Evolutionary conservation across 257 asterid species (phyloP), one percentile per base, ranked within the genome.

Genomic region (Vinca minor): DNA sequence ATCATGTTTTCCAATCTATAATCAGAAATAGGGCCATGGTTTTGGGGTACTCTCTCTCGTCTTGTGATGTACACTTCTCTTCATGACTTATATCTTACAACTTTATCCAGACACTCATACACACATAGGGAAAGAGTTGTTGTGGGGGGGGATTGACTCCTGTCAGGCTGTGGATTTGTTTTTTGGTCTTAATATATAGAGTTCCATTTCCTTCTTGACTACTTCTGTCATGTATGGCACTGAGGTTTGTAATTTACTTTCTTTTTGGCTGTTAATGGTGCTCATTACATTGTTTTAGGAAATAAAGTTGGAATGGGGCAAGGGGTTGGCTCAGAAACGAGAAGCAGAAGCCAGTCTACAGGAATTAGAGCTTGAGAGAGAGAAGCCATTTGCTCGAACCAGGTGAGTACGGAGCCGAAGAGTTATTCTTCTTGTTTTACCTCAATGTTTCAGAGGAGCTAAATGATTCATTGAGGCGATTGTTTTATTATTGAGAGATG

Each of bases 341-440:
- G 97, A 92, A 81, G 87, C 87, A 77, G 96, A 92, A 74, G 89
- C 82, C 54, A 84, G 78, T 72, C 56, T 83, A 64, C 76, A 76
- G 76, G 98, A 87, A 74, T 36, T 87, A 31, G 95, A 89, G 74
- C 74, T 25, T n/a, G 96, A 92, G 84, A 92, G 82, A 83, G 84
- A 87, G n/a, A 87, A 82, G 74, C 98, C 96, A 23, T 92, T 92
- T 84, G 96, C 98, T 29, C 82, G 98, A 66, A 81, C 67, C 89
- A 88, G 95, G 96, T 87, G 73, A 57, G 9, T 20, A 15, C 41
- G 46, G 25, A 44, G 10, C 56, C 23, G 7, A 17, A 57, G 23
- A 38, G n/a, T 57, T 50, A 8, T 59, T 20, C 25, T 4, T 55
- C 35, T 63, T 9, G 67, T 20, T 35, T 38, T 57, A 36, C n/a